Percentiles rank a stretch among this genome's conserved stretches.
Evolutionary conservation across 1,284 basidiomycete genomes (phyloP).

Genomic region (Irpex sp.): DNA sequence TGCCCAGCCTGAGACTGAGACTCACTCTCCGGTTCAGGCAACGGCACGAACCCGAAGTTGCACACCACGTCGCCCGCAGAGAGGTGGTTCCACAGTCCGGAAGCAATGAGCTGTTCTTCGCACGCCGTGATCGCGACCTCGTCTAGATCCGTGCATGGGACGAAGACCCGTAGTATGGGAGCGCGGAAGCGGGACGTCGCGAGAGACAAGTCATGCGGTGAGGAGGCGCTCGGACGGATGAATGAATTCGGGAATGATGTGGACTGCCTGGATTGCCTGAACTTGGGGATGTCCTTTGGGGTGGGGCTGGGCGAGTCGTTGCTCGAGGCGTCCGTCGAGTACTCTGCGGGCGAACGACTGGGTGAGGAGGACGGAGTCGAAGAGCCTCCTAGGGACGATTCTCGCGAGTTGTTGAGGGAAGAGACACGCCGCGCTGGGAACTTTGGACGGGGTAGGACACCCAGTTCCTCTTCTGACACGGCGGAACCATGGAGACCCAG

Average conservation of each 20-base stretch:
- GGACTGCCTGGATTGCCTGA: constrained; percentile 1
- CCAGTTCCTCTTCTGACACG: constrained; percentile 35
- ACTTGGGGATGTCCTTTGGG: constrained; percentile 6
- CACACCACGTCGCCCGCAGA: constrained; percentile 70
- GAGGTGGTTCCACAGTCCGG: constrained; percentile 64
- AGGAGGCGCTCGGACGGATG: constrained; percentile 22
- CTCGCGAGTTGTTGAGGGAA: constrained; percentile 38
- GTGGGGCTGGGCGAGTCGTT: not conserved
- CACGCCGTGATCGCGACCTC: constrained; percentile 46
- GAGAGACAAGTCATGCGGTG: constrained; percentile 55
- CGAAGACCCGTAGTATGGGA: constrained; percentile 67
- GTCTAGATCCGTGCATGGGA: constrained; percentile 56
- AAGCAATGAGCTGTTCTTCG: constrained; percentile 56
- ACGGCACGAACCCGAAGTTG: constrained; percentile 69
- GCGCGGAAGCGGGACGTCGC: constrained; percentile 62
- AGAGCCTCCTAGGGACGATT: constrained; percentile 24
- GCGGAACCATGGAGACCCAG: constrained; percentile 16
- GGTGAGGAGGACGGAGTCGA: constrained; percentile 34
- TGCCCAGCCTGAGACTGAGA: constrained; percentile 3
- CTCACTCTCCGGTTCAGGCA: constrained; percentile 26
- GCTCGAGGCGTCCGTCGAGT: constrained; percentile 6
- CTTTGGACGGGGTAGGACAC: constrained; percentile 25
- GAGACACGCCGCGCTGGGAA: constrained; percentile 33
- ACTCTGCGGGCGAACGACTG: constrained; percentile 21
- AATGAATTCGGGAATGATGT: constrained; percentile 12